phyloP scores from a whole-genome alignment of 2,329 filamentous ascomycete genomes.

The Sporothrix mexicana region DNA sequence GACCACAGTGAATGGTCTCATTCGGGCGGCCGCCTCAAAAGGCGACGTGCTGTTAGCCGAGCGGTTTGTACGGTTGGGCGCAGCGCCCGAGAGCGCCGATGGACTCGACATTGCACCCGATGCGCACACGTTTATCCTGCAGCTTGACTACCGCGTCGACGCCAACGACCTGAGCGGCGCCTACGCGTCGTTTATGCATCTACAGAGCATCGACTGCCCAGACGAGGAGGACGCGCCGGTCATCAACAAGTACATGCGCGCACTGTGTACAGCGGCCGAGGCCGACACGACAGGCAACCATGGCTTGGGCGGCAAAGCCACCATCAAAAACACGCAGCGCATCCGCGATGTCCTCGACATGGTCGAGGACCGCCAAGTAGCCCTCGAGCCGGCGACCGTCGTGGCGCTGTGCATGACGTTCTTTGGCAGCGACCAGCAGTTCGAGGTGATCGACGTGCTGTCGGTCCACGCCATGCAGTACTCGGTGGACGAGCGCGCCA shows the following conservation, averaged over 20 bases:
- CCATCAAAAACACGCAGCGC: constrained; percentile 69
- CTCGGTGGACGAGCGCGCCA: constrained; percentile 70
- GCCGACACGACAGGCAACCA: neutral
- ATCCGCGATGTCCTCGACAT: constrained; percentile 76
- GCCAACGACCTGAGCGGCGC: constrained; percentile 75
- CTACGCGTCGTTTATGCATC: constrained; percentile 65
- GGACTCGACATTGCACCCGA: constrained; percentile 71
- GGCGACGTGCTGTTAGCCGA: constrained; percentile 75
- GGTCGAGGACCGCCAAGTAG: constrained; percentile 71
- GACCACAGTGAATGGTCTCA: constrained; percentile 75
- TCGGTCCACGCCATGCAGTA: constrained; percentile 75
- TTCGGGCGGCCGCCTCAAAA: constrained; percentile 73
- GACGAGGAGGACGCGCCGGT: constrained; percentile 63
- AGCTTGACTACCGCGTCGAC: constrained; percentile 77
- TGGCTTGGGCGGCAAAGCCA: neutral
- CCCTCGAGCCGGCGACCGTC: constrained; percentile 75
- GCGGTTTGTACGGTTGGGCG: constrained; percentile 71
- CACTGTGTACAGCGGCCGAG: constrained; percentile 54
- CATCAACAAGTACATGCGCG: constrained; percentile 74
- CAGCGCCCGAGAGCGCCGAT: constrained; percentile 38
- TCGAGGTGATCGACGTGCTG: constrained; percentile 81
- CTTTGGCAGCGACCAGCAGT: constrained; percentile 74
- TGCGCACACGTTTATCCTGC: constrained; percentile 71
- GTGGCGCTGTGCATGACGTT: constrained; percentile 75
- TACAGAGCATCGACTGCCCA: constrained; percentile 62